Conservation (phyloP, 2,329 filamentous ascomycete genomes). For the Ramularia collo-cygni region DNA sequence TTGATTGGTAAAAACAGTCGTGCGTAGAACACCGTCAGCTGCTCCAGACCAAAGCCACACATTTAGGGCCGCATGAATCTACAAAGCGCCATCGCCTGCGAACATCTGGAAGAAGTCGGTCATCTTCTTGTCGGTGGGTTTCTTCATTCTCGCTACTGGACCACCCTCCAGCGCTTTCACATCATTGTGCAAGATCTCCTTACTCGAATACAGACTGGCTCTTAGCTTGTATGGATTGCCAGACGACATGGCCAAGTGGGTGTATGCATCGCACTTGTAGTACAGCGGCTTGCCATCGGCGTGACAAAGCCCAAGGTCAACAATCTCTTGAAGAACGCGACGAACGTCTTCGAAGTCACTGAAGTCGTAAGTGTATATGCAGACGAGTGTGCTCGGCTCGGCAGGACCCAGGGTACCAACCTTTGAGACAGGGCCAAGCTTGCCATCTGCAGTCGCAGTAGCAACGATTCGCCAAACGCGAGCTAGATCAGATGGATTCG, state of each 20-base stretch:
- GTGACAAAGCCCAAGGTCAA: constrained; percentile 52
- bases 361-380: constrained; percentile 73
- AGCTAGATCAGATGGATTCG: constrained; percentile 48
- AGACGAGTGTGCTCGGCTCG: constrained; percentile 50
- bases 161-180: constrained; percentile 13
- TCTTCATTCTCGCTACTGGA: constrained; percentile 14
- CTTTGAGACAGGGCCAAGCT: constrained; percentile 67
- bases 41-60: too few species aligned
- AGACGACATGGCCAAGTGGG: constrained; percentile 36
- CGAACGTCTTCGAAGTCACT: constrained; percentile 60
- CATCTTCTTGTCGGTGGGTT: constrained; percentile 5
- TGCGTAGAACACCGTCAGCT: too few species aligned
- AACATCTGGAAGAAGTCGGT: constrained; percentile 7
- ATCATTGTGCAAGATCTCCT: constrained; percentile 24
- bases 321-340: constrained; percentile 57
- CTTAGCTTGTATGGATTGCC: constrained; percentile 36
- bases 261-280: constrained; percentile 66
- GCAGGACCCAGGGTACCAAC: constrained; percentile 51
- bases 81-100: constrained; percentile 8
- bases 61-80: too few species aligned
- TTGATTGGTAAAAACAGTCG: too few species aligned
- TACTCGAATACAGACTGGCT: constrained; percentile 39
- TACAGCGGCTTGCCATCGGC: constrained; percentile 51
- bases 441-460: constrained; percentile 58
- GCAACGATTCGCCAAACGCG: constrained; percentile 61